Conservation (phyloP, 306 rosid species). For the Herpetospermum pedunculosum region DNA sequence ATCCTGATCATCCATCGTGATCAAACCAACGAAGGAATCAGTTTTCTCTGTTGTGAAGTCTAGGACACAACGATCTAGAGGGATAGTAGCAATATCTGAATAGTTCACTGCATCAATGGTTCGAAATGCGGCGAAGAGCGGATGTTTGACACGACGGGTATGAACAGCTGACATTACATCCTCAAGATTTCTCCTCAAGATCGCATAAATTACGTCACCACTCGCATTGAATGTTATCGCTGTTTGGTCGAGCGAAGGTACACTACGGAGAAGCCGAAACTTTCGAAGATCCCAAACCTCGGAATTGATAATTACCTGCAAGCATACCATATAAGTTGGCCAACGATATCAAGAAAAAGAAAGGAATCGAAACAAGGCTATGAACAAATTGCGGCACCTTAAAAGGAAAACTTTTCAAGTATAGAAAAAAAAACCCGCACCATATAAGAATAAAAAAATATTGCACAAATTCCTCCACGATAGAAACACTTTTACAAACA, state of each 20-base stretch:
- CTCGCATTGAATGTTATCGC: slow-evolving; percentile 74
- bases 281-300: slow-evolving; percentile 99
- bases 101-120: slow-evolving; percentile 93
- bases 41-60: slow-evolving; percentile 88
- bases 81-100: slow-evolving; percentile 81
- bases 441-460: background rate
- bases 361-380: background rate
- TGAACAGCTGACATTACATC: slow-evolving; percentile 90
- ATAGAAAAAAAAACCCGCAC: no score
- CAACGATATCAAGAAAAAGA: background rate
- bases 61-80: slow-evolving; percentile 91
- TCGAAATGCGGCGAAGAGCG: slow-evolving; percentile 81
- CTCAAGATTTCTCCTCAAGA: slow-evolving; percentile 81
- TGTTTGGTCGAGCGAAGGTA: slow-evolving; percentile 93
- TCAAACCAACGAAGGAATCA: slow-evolving; percentile 87
- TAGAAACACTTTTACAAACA: no score
- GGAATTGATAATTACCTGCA: slow-evolving; percentile 90
- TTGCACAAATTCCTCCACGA: background rate
- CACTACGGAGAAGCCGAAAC: slow-evolving; percentile 74
- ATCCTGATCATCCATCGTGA: slow-evolving; percentile 92
- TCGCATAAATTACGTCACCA: slow-evolving; percentile 97
- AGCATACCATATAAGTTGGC: background rate
- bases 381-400: background rate
- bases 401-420: background rate
- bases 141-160: slow-evolving; percentile 79